Conservation (phyloP, 2,329 filamentous ascomycete genomes). For the Sporothrix protearum region DNA sequence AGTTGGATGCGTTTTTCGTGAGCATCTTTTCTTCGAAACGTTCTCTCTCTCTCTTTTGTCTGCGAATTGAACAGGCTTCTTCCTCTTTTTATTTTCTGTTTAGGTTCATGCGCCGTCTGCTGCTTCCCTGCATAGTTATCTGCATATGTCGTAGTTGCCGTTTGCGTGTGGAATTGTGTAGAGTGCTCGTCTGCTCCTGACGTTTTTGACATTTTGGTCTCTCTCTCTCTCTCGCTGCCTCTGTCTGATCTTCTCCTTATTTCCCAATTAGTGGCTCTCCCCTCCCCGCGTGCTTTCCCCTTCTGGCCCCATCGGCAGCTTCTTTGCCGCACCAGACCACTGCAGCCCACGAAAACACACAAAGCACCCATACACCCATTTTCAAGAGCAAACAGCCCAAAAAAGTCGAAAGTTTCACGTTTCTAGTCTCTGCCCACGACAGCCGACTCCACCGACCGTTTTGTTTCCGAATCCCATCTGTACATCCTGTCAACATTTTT, state of each 20-base stretch:
- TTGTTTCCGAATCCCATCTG: background rate
- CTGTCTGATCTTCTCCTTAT: background rate
- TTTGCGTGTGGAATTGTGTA: background rate
- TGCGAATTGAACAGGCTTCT: background rate
- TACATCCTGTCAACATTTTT: background rate
- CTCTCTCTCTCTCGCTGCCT: background rate
- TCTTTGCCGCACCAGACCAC: conserved; percentile 6
- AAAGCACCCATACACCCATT: background rate
- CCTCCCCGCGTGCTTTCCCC: conserved; percentile 10
- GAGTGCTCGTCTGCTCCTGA: background rate
- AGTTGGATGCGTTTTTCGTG: background rate
- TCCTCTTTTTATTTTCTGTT: background rate
- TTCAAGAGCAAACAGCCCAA: background rate
- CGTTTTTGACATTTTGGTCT: background rate
- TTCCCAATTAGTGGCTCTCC: background rate
- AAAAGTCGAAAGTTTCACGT: conserved; percentile 2
- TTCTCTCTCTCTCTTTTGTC: background rate
- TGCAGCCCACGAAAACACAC: background rate
- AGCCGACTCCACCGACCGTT: background rate
- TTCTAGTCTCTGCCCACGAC: background rate
- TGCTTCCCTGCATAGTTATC: background rate
- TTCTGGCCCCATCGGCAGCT: conserved; percentile 9
- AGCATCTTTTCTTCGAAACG: background rate
- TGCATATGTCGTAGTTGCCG: background rate
- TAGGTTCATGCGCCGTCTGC: background rate